A percentile compares a stretch with the other conserved stretches of the same genome.
Conservation (phyloP, 306 rosid genomes). For the Vigna radiata region DNA sequence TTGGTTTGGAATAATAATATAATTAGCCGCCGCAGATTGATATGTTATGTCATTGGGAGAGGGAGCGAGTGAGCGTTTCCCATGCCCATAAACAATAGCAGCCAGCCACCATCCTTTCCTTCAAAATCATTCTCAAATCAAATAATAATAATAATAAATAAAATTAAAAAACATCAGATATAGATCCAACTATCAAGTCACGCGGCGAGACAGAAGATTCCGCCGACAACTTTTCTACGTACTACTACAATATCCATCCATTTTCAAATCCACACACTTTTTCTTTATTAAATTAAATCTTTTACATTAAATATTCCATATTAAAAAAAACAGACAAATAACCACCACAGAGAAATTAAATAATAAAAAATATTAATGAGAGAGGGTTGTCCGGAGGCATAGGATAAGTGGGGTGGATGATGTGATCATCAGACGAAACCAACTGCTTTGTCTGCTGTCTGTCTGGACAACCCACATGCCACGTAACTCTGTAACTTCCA, state of each 20-base stretch:
- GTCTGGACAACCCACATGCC: constrained; percentile 64
- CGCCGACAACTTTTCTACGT: constrained; percentile 55
- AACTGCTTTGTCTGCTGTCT: constrained; percentile 36
- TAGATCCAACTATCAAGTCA: constrained; percentile 47
- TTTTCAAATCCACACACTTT: too few relatives aligned
- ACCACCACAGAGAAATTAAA: neutral
- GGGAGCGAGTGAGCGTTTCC: constrained; percentile 4
- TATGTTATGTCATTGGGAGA: constrained; percentile 5
- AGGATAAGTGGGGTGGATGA: constrained; percentile 43
- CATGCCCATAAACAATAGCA: constrained; percentile 45
- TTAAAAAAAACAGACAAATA: constrained; percentile 46
- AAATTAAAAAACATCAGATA: neutral
- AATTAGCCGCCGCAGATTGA: constrained; percentile 46
- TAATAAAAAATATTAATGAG: too few relatives aligned
- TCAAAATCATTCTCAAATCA: neutral
- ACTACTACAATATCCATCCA: constrained; percentile 6
- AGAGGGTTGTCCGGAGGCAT: constrained; percentile 46
- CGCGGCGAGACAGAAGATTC: constrained; percentile 49
- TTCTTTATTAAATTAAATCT: too few relatives aligned
- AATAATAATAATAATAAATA: too few relatives aligned
- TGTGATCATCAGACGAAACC: constrained; percentile 35
- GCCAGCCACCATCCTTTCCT: constrained; percentile 24
- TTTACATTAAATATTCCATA: neutral
- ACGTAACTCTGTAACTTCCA: constrained; percentile 68
- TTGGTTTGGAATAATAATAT: neutral